Base-by-base conservation (phyloP, 768 basidiomycete species). In the Kondoa malvinella region DNA sequence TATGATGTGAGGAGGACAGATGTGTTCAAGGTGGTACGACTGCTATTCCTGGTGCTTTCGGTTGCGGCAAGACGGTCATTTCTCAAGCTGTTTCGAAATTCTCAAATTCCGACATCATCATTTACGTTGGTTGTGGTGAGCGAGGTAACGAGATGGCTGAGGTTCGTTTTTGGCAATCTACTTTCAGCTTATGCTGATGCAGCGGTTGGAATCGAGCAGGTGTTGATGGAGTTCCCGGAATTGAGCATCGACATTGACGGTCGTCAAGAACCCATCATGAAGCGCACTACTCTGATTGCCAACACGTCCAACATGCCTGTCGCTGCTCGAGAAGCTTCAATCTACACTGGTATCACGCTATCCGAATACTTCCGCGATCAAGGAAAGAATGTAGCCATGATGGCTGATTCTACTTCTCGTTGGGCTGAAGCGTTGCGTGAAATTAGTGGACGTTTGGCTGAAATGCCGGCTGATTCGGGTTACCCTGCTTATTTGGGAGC, bases 251-350 rank as follows among this genome's bases (percentile, higher is more conserved):
- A 95, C 64, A 80, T 94, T 66, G 85, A 88, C 71, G 80, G 80
- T 32, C 89, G 91, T 64, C 86, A 92, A 82, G 95, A 99, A 77
- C 95, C 95, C 34, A 97, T 99, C 82, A 99, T 99, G 95, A 99
- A 99, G 80, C 92, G 95, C 69, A 99, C 95, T 0, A 90, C 92
- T 16, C 85, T 99, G 27, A 92, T 99, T 69, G 95, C 95, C 72
- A 99, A 99, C 77, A 99, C 95, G 1, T 99, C 95, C 62, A 97
- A 97, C 81, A 99, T 99, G 95, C 95, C 95, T 73, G 95, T 99
- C 73, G 95, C 95, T 57, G 95, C 95, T 57, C 89, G 95, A 72
- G 95, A 99, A 79, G 95, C 95, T 2, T 96, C 94, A 25, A 97
- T 99, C 76, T 99, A 99, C 80, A 99, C 95, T 65, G 95, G 95